Base-by-base conservation (phyloP, 768 basidiomycete species). In the Boletus speciosus region DNA sequence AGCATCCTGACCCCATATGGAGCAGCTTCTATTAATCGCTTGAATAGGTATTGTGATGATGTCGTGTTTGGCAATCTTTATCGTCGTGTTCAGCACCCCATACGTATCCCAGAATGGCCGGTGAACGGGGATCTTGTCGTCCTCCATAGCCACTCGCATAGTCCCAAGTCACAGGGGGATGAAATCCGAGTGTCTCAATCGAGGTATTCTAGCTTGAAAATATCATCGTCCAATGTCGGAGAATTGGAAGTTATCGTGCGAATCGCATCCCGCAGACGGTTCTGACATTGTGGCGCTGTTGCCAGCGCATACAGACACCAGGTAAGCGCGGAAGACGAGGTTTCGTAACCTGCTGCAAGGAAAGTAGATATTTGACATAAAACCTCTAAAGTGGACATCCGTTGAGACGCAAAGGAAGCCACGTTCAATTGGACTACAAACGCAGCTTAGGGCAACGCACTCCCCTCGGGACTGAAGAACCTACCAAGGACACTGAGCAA, bases 1-100 rank as follows among this genome's bases (percentile, higher is more conserved):
- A n/a, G 85, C 84, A 63, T 90, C 85, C 27, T 73, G 73, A 14
- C 88, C 88, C 82, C 86, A 91, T 19, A 85, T 69, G 32, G 69
- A 71, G 48, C 52, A 52, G 57, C 73, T 74, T 61, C 78, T 78
- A 67, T 90, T 86, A 63, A 85, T 75, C 1, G 81, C 78, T 58
- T 78, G 75, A 45, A 84, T 80, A 7, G 82, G 81, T 46, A 89
- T 74, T 2, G 78, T 79, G 63, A 88, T 75, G 56, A 79, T 77
- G 59, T 85, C 82, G 44, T 81, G 76, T 59, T 74, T 72, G 49
- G 73, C 63, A 41, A 81, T 63, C 52, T 65, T 69, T 55, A 82
- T 72, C 48, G 58, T 61, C n/a, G 54, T 53, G 31, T 71, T 60
- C 51, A 58, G 57, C 46, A 56, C 55, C n/a, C 74, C 75, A 23